phyloP scores from a whole-genome alignment of 108 stramenopile genomes.

The Licmophora abbreviata region DNA sequence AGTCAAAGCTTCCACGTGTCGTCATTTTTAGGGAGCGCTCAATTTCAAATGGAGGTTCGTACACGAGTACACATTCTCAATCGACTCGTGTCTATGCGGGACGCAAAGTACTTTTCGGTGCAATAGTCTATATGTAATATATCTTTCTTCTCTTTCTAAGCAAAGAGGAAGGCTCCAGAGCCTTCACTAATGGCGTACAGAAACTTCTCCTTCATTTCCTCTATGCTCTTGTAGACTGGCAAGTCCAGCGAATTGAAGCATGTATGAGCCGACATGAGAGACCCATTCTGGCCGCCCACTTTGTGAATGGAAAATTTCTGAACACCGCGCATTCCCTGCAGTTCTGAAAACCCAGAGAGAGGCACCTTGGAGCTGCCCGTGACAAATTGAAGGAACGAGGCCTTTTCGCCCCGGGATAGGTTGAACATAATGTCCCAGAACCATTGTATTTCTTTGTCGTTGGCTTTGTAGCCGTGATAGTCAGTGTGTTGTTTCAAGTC shows the following conservation, averaged over 20 bases:
- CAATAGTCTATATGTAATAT: too few relatives aligned
- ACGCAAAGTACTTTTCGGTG: too few relatives aligned
- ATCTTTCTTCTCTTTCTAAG: conserved; percentile 42
- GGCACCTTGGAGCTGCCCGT: conserved; percentile 94
- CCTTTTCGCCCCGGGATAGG: conserved; percentile 84
- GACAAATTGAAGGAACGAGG: conserved; percentile 92
- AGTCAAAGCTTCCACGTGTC: too few relatives aligned
- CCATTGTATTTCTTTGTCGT: conserved; percentile 89
- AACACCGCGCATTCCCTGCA: conserved; percentile 94
- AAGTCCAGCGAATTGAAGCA: conserved; percentile 96
- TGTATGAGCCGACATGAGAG: conserved; percentile 92
- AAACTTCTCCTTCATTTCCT: conserved; percentile 87
- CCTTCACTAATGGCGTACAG: conserved; percentile 89
- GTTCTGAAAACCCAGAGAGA: conserved; percentile 88
- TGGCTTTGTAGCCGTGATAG: conserved; percentile 81
- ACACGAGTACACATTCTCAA: too few relatives aligned
- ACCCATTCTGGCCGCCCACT: conserved; percentile 54
- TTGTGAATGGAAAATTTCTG: conserved; percentile 95
- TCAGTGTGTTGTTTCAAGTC: conserved; percentile 91
- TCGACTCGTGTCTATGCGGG: too few relatives aligned
- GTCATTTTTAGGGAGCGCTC: too few relatives aligned
- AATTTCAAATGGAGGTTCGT: too few relatives aligned
- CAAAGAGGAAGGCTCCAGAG: conserved; percentile 71
- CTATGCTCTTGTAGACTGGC: conserved; percentile 81
- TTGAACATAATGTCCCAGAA: conserved; percentile 93